phyloP scores from a whole-genome alignment of 129 eudicot genomes.

The Centaurea solstitialis region DNA sequence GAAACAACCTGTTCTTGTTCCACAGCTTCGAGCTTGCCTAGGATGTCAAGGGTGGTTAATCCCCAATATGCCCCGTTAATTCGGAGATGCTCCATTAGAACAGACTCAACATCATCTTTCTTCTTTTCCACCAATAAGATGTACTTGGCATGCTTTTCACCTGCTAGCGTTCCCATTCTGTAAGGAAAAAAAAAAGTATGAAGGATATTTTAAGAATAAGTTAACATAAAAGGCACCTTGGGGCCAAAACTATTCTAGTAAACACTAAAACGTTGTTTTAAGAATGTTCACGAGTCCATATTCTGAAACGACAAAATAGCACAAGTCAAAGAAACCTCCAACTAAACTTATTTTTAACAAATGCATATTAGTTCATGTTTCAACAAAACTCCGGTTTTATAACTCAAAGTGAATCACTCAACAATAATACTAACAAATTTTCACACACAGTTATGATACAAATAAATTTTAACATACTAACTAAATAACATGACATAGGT shows the following conservation, averaged over 20 bases:
- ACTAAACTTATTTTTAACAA: neutral
- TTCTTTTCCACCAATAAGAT: slow-evolving; percentile 68
- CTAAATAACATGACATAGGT: neutral
- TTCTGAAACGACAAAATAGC: neutral
- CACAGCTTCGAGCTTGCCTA: slow-evolving; percentile 69
- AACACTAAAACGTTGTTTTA: neutral
- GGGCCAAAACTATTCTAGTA: neutral
- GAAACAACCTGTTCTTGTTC: slow-evolving; percentile 76
- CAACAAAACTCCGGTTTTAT: neutral
- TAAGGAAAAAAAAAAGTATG: neutral
- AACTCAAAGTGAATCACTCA: neutral
- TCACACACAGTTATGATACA: neutral
- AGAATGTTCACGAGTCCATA: neutral
- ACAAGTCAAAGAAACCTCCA: neutral
- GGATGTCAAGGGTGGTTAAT: slow-evolving; percentile 72
- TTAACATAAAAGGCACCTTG: neutral
- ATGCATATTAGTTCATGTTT: neutral
- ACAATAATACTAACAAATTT: neutral
- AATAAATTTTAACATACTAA: neutral
- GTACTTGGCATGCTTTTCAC: slow-evolving; percentile 67
- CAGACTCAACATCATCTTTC: slow-evolving; percentile 70
- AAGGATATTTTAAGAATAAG: neutral
- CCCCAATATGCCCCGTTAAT: slow-evolving; percentile 98
- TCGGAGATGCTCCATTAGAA: slow-evolving; percentile 81
- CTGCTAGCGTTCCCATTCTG: slow-evolving; percentile 77